phyloP scores from a whole-genome alignment of 148 eudicot genomes.

The Hydrangea macrophylla region DNA sequence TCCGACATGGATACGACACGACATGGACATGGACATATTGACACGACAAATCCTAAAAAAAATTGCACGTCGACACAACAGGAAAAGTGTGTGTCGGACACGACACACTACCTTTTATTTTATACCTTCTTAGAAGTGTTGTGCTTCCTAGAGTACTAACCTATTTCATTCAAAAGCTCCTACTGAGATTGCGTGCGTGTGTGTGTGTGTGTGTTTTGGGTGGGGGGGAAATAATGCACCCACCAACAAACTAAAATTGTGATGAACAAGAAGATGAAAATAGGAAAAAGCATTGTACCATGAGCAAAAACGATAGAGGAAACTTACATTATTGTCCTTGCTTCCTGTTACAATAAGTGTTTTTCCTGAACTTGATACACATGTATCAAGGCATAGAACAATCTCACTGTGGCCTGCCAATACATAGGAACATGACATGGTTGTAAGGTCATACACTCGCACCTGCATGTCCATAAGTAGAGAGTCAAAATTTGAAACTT shows the following conservation, averaged over 20 bases:
- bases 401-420: conserved; percentile 85
- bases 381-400: conserved; percentile 83
- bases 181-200: too few species aligned
- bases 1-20: too few species aligned
- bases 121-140: too few species aligned
- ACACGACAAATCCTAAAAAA: too few species aligned
- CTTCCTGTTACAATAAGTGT: conserved; percentile 87
- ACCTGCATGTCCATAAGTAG: conserved; percentile 42
- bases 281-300: not conserved
- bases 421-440: conserved; percentile 97
- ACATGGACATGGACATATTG: too few species aligned
- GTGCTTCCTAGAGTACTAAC: too few species aligned
- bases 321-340: conserved; percentile 89
- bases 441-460: conserved; percentile 79
- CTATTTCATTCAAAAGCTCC: too few species aligned
- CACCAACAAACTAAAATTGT: conserved; percentile 5
- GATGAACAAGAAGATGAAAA: not conserved
- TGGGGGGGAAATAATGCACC: not conserved
- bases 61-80: too few species aligned
- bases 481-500: not conserved
- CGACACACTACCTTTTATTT: too few species aligned
- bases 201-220: too few species aligned
- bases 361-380: conserved; percentile 59
- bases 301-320: not conserved
- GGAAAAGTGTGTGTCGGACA: too few species aligned